Evolutionary conservation across 2,329 filamentous ascomycete species (phyloP).

Genomic region (Penicillium sp.): DNA sequence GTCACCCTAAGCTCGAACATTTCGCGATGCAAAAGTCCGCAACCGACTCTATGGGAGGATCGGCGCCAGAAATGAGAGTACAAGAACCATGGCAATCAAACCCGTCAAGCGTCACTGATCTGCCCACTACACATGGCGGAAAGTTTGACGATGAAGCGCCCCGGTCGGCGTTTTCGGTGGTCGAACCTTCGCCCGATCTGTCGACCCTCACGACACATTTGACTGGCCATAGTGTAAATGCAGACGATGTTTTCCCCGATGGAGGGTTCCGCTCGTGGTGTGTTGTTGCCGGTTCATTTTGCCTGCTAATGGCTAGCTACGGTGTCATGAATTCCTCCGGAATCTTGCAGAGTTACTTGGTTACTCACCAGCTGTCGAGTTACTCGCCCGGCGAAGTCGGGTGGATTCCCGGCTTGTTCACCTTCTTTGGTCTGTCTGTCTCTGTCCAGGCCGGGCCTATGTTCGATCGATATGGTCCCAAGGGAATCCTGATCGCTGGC

Average conservation of each 20-base stretch:
- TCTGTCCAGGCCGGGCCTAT: constrained; percentile 50
- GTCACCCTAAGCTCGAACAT: not conserved
- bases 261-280: constrained; percentile 38
- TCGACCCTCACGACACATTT: constrained; percentile 21
- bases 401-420: constrained; percentile 51
- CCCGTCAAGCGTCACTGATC: not conserved
- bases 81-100: constrained; percentile 8
- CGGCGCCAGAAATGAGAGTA: too few relatives aligned
- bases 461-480: constrained; percentile 50
- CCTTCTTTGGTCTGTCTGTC: constrained; percentile 44
- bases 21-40: not conserved
- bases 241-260: constrained; percentile 30
- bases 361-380: constrained; percentile 43
- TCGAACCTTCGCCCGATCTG: constrained; percentile 19
- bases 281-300: constrained; percentile 38
- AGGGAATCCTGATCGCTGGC: constrained; percentile 41
- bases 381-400: constrained; percentile 48
- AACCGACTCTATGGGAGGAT: not conserved
- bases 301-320: constrained; percentile 39
- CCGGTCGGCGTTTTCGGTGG: constrained; percentile 18
- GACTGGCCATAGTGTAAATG: constrained; percentile 17
- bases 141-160: constrained; percentile 16
- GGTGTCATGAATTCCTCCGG: constrained; percentile 52
- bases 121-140: not conserved
- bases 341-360: constrained; percentile 48